These are phyloP conservation scores for Aspergillus brunneoviolaceus DNA, from an alignment of 2,329 filamentous ascomycete species.

Conservation along the genomic window DNA sequence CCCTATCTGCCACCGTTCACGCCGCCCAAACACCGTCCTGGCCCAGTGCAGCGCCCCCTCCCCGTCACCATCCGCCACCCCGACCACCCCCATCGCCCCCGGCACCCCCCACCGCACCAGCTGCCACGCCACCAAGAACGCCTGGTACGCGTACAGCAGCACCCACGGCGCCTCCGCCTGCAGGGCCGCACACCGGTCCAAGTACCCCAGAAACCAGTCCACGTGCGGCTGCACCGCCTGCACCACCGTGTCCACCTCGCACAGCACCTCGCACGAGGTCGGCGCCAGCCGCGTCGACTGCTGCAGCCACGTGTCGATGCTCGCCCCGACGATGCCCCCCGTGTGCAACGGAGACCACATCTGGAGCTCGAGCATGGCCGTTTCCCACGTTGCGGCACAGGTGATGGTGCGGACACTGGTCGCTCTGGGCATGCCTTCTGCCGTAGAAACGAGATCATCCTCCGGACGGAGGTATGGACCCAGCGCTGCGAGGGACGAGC, in stretches of 20 bases:
- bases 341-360: conserved; percentile 46
- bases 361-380: conserved; percentile 45
- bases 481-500: conserved; percentile 11
- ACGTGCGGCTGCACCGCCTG: conserved; percentile 42
- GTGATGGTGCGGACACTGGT: no score
- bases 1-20: no score
- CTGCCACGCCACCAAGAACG: conserved; percentile 45
- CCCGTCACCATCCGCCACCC: background rate
- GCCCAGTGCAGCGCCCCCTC: no score
- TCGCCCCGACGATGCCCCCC: conserved; percentile 39
- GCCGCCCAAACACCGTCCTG: no score
- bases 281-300: conserved; percentile 34
- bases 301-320: conserved; percentile 36
- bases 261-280: conserved; percentile 32
- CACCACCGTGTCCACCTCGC: conserved; percentile 31
- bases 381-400: conserved; percentile 44
- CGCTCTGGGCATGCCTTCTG: no score
- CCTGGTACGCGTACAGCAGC: conserved; percentile 42
- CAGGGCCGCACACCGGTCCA: no score
- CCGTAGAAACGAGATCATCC: no score
- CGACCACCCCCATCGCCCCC: conserved; percentile 37
- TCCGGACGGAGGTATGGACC: no score
- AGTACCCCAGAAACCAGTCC: background rate
- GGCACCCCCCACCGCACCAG: conserved; percentile 31
- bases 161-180: no score